Conservation (phyloP, 2,329 filamentous ascomycete species). For the Parastagonospora nodorum region DNA sequence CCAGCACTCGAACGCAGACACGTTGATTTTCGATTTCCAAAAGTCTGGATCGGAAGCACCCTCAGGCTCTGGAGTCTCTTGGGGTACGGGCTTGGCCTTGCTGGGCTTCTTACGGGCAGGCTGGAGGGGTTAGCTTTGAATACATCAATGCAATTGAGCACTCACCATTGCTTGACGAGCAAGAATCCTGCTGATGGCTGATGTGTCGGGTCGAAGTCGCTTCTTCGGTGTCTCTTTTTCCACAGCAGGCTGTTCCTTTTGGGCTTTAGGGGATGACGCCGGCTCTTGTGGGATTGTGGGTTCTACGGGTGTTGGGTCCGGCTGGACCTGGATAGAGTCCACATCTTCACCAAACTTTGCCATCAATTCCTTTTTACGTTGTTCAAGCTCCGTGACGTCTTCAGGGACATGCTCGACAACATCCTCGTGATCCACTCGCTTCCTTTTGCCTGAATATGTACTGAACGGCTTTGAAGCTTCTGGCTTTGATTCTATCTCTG, state of each 20-base stretch:
- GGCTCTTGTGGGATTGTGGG: background rate
- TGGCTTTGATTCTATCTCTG: background rate
- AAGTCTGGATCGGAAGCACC: slow-evolving; percentile 58
- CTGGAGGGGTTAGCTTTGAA: background rate
- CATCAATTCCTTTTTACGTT: slow-evolving; percentile 30
- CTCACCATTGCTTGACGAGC: slow-evolving; percentile 30
- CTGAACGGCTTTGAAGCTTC: slow-evolving; percentile 9
- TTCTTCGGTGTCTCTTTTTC: slow-evolving; percentile 19
- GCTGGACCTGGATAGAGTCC: slow-evolving; percentile 1
- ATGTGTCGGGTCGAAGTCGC: slow-evolving; percentile 30
- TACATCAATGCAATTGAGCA: background rate
- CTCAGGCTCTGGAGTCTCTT: slow-evolving; percentile 28
- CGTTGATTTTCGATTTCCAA: slow-evolving; percentile 75
- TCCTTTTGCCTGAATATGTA: slow-evolving; percentile 24
- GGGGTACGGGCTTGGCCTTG: slow-evolving; percentile 20
- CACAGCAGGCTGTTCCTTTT: background rate
- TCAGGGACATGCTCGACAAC: background rate
- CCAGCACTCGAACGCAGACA: slow-evolving; percentile 83
- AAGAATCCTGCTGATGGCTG: slow-evolving; percentile 38
- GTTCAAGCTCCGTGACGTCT: slow-evolving; percentile 23
- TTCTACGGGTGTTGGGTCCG: background rate
- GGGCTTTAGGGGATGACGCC: background rate
- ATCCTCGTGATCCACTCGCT: slow-evolving; percentile 29
- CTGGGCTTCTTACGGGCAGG: slow-evolving; percentile 22
- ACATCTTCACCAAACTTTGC: slow-evolving; percentile 16